Percentiles rank a stretch among this genome's conserved stretches.
Conservation (phyloP, 305 asterid genomes). For the Galium porrigens region DNA sequence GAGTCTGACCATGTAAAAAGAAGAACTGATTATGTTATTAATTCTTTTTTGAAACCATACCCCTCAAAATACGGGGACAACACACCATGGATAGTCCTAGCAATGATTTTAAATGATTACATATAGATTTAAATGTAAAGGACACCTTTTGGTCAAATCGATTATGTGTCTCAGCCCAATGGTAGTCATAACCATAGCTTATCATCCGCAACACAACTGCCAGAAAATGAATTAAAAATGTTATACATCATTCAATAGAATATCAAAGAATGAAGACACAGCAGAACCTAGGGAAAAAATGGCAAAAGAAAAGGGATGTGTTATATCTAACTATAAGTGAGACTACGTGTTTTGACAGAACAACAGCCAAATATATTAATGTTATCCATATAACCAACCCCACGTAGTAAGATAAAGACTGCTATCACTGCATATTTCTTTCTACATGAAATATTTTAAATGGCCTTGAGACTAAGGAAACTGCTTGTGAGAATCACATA, state of each 20-base stretch:
- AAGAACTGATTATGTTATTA: background rate
- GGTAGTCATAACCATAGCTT: conserved; percentile 93
- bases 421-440: background rate
- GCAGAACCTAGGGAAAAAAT: background rate
- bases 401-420: no score
- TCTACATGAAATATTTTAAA: background rate
- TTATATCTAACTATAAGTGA: background rate
- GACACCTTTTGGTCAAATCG: conserved; percentile 66
- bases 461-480: background rate
- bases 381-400: no score
- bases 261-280: background rate
- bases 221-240: conserved; percentile 14
- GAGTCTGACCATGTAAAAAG: background rate
- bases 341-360: no score
- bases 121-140: conserved; percentile 9
- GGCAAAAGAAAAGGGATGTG: background rate
- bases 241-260: background rate
- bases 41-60: background rate
- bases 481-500: background rate
- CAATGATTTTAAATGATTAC: conserved; percentile 1
- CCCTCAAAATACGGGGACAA: background rate
- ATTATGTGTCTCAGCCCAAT: conserved; percentile 49
- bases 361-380: no score
- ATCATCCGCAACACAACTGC: conserved; percentile 95
- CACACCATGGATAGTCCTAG: background rate